Evolutionary conservation across 441 rosid genomes (phyloP), one percentile per base, ranked within the genome.

Genomic region (Metrosideros polymorpha): DNA sequence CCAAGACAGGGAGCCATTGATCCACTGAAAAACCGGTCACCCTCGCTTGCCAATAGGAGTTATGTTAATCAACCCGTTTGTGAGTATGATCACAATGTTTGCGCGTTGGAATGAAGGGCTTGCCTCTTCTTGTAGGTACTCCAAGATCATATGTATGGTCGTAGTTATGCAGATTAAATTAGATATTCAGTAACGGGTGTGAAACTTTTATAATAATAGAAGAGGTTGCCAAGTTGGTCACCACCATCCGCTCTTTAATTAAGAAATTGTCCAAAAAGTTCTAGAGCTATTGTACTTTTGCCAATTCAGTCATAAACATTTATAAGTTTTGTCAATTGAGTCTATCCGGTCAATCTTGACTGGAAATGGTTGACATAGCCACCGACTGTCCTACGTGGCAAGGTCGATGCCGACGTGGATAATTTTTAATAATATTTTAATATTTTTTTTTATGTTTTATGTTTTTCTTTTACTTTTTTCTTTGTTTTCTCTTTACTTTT

Each of bases 171-270:
- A 0, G 14, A 66, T 66, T 5, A 9, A 54, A 54, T 54, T 54
- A 1, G 27, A 54, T 54, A 24, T 54, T 66, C 7, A 32, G 7
- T 9, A 66, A 35, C 2, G 7, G 14, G 77, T 2, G 14, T 2
- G 77, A 66, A 22, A 35, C 14, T 35, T 66, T 6, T 35, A 35
- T 35, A 66, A 35, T 19, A 66, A 22, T 35, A 6, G 3, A 4
- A 35, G 14, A 66, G 7, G 4, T 66, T 9, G 14, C 35, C 45
- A 2, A 66, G 14, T 66, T 35, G 4, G 27, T 32, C 4, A 3
- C 6, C 0, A 1, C 14, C 8, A 32, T 35, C 14, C 7, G 0
- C 27, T 66, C 7, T 18, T n/a, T n/a, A n/a, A n/a, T n/a, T n/a
- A n/a, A n/a, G n/a, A n/a, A n/a, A n/a, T n/a, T n/a, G n/a, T n/a